Evolutionary conservation across 352 stramenopile species (phyloP).

Genomic region (Ophiocytium majus): DNA sequence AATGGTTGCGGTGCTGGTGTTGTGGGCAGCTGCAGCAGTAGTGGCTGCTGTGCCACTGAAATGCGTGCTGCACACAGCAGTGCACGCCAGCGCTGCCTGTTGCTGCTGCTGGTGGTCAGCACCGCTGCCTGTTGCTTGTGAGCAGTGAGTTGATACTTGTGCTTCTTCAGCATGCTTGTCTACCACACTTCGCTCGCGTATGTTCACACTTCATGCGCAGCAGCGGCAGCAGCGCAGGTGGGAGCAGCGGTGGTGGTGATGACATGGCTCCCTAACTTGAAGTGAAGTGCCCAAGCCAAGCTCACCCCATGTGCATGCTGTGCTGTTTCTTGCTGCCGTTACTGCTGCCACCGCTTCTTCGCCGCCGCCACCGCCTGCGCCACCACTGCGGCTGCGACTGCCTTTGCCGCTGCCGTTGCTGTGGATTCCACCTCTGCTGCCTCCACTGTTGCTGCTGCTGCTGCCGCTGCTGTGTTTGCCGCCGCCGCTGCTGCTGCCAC

Average conservation of each 20-base stretch:
- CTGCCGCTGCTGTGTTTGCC: background rate
- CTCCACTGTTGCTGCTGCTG: background rate
- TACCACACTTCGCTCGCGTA: background rate
- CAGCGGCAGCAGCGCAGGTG: too few species aligned
- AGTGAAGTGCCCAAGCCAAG: too few species aligned
- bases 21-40: slow-evolving; percentile 32
- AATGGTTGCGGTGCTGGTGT: slow-evolving; percentile 34
- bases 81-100: background rate
- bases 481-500: background rate
- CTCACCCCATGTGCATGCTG: too few species aligned
- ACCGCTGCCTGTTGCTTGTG: too few species aligned
- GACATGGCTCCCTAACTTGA: too few species aligned
- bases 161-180: too few species aligned
- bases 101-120: background rate
- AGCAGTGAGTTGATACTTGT: too few species aligned
- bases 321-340: too few species aligned
- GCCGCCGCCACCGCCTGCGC: too few species aligned
- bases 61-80: background rate
- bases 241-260: too few species aligned
- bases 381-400: too few species aligned
- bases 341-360: too few species aligned
- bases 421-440: background rate
- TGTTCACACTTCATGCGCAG: background rate
- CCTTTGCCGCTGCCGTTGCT: background rate
- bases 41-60: slow-evolving; percentile 36